Evolutionary conservation across 768 basidiomycete species (phyloP).

Genomic region (Boletus sp.): DNA sequence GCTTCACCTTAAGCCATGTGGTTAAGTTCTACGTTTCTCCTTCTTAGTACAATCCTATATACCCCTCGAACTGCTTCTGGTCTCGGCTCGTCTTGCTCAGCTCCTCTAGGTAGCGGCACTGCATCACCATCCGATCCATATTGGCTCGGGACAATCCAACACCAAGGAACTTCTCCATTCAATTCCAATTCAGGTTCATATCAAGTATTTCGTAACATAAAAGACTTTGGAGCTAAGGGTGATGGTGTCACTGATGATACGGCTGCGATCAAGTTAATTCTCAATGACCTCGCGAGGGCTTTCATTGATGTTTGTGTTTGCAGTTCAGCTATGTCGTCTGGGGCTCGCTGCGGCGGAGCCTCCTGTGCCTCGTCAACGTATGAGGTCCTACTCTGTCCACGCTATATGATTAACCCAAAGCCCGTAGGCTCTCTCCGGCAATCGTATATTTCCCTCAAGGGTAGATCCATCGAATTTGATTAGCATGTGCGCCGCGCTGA

Average conservation of each 20-base stretch:
- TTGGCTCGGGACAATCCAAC: slow-evolving; percentile 69
- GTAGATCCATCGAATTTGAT: slow-evolving; percentile 30
- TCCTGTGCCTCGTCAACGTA: slow-evolving; percentile 49
- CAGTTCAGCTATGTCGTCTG: slow-evolving; percentile 63
- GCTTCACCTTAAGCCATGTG: slow-evolving; percentile 5
- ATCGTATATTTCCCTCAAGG: slow-evolving; percentile 74
- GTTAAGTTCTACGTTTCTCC: background rate
- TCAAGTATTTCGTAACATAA: slow-evolving; percentile 76
- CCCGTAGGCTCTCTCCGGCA: slow-evolving; percentile 48
- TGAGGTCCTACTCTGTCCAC: background rate
- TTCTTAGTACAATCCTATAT: slow-evolving; percentile 14
- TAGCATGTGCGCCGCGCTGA: background rate
- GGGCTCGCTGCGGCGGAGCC: slow-evolving; percentile 60
- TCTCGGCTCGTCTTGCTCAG: slow-evolving; percentile 45
- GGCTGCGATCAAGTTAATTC: slow-evolving; percentile 60
- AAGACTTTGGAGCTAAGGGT: slow-evolving; percentile 50
- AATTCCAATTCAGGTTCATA: slow-evolving; percentile 53
- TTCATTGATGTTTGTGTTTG: background rate
- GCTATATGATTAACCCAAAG: background rate
- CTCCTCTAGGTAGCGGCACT: slow-evolving; percentile 47
- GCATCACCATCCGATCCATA: slow-evolving; percentile 45
- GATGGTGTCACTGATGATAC: slow-evolving; percentile 76
- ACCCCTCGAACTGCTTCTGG: slow-evolving; percentile 17
- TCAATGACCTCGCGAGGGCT: too few species aligned
- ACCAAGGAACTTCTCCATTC: slow-evolving; percentile 69